These are phyloP conservation scores for Coniella vitis DNA, from an alignment of 2,329 filamentous ascomycete genomes.

Conservation along the genomic window DNA sequence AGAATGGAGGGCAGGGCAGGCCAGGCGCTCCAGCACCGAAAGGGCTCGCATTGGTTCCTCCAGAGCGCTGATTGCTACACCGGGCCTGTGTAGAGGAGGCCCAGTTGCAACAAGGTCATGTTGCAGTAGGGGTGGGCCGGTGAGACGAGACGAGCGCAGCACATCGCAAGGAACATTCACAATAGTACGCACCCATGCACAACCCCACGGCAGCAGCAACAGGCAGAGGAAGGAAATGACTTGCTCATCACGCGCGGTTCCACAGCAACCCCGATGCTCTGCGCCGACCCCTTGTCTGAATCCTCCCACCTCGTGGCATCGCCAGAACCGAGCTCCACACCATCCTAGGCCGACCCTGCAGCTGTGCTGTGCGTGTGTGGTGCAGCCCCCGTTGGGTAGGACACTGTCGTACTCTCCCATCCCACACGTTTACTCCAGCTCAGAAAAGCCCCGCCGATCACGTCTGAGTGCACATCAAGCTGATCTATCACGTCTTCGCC, in stretches of 20 bases:
- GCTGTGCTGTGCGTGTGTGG: slow-evolving; percentile 1
- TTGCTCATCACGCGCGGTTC: slow-evolving; percentile 10
- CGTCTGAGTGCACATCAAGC: too few species aligned
- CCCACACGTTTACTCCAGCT: slow-evolving; percentile 7
- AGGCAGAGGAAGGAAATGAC: slow-evolving; percentile 10
- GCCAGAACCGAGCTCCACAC: slow-evolving; percentile 5
- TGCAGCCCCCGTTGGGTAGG: slow-evolving; percentile 12
- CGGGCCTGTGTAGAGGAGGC: too few species aligned
- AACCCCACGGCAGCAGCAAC: slow-evolving; percentile 2
- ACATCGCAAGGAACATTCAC: neutral
- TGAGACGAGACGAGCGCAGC: too few species aligned
- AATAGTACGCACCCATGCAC: too few species aligned
- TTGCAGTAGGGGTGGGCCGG: too few species aligned
- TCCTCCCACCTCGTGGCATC: slow-evolving; percentile 16
- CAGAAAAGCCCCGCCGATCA: slow-evolving; percentile 9
- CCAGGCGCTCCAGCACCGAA: neutral
- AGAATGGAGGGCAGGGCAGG: neutral
- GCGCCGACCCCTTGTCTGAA: slow-evolving; percentile 5
- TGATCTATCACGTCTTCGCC: too few species aligned
- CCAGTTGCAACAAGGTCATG: too few species aligned
- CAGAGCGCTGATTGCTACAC: too few species aligned
- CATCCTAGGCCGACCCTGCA: slow-evolving; percentile 11
- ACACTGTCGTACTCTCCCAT: slow-evolving; percentile 8
- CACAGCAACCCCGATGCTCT: slow-evolving; percentile 6
- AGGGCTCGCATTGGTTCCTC: neutral